Percentiles rank a stretch among this genome's conserved stretches.
Evolutionary conservation across 148 eudicot species (phyloP).

Genomic region (Amaranthus palmeri): DNA sequence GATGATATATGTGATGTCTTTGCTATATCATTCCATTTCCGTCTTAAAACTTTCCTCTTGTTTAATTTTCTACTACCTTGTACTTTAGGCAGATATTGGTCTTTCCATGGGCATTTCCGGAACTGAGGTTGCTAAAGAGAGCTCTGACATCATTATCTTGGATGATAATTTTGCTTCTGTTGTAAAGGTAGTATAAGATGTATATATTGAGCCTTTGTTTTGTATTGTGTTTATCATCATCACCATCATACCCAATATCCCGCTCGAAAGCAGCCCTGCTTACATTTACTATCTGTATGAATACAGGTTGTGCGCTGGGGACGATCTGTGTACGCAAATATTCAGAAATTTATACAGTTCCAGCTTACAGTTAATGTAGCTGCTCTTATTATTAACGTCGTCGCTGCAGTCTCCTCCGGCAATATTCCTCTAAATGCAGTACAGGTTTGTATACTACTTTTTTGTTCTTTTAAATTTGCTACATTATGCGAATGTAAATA

Average conservation of each 20-base stretch:
- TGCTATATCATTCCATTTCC: neutral
- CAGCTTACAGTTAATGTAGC: slow-evolving; percentile 41
- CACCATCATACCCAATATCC: too few relatives aligned
- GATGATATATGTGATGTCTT: too few relatives aligned
- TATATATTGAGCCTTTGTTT: neutral
- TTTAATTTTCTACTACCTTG: slow-evolving; percentile 15
- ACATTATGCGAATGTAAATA: too few relatives aligned
- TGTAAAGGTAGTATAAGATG: slow-evolving; percentile 18
- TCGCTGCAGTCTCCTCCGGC: slow-evolving; percentile 81
- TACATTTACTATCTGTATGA: neutral
- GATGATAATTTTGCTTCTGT: slow-evolving; percentile 35
- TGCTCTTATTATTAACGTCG: slow-evolving; percentile 71
- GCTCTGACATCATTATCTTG: slow-evolving; percentile 36
- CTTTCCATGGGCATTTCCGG: slow-evolving; percentile 97
- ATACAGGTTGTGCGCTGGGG: slow-evolving; percentile 67
- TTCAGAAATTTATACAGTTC: slow-evolving; percentile 61
- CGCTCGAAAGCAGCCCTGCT: too few relatives aligned
- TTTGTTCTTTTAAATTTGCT: too few relatives aligned
- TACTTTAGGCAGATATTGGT: slow-evolving; percentile 85
- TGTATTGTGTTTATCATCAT: neutral
- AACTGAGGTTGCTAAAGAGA: slow-evolving; percentile 65
- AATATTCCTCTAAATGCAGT: slow-evolving; percentile 83
- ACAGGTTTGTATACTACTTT: slow-evolving; percentile 41
- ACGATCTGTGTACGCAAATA: slow-evolving; percentile 55
- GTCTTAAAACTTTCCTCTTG: neutral